These are phyloP conservation scores for Nakazawaea anatomiae DNA, from an alignment of 805 yeast species.

Conservation along the genomic window DNA sequence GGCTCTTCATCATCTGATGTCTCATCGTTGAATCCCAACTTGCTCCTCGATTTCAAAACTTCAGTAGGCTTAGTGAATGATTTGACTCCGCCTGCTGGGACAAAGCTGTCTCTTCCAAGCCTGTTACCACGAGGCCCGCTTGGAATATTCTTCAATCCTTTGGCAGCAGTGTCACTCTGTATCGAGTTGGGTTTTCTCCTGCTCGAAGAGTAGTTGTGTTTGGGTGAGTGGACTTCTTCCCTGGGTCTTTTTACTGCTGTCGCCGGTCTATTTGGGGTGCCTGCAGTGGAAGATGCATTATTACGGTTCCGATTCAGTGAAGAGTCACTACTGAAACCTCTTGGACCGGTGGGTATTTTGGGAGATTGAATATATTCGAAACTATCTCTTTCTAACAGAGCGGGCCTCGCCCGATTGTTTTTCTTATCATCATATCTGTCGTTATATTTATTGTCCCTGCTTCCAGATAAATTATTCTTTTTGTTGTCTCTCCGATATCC, in stretches of 20 bases:
- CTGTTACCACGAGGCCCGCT: slow-evolving; percentile 8
- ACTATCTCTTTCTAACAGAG: background rate
- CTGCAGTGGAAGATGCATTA: background rate
- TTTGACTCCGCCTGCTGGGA: background rate
- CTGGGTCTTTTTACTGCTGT: slow-evolving; percentile 3
- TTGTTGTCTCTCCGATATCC: background rate
- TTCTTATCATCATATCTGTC: background rate
- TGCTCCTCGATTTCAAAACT: slow-evolving; percentile 7
- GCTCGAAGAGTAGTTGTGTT: slow-evolving; percentile 1
- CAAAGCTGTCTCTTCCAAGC: slow-evolving; percentile 2
- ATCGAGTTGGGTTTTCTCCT: background rate
- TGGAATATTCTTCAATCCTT: slow-evolving; percentile 6
- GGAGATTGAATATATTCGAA: slow-evolving; percentile 1
- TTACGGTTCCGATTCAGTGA: background rate
- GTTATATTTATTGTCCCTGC: background rate
- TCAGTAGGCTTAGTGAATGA: slow-evolving; percentile 9
- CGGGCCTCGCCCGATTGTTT: background rate
- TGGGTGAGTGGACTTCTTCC: slow-evolving; percentile 5
- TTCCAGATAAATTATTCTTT: background rate
- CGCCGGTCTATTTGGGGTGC: background rate
- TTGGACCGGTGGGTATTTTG: slow-evolving; percentile 3
- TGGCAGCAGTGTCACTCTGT: background rate
- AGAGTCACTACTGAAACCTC: background rate
- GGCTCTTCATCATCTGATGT: slow-evolving; percentile 7
- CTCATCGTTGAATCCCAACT: slow-evolving; percentile 10